Evolutionary conservation across 202 grass and related monocot species (phyloP), one percentile per base, ranked within the genome.

Genomic region (Setaria italica): DNA sequence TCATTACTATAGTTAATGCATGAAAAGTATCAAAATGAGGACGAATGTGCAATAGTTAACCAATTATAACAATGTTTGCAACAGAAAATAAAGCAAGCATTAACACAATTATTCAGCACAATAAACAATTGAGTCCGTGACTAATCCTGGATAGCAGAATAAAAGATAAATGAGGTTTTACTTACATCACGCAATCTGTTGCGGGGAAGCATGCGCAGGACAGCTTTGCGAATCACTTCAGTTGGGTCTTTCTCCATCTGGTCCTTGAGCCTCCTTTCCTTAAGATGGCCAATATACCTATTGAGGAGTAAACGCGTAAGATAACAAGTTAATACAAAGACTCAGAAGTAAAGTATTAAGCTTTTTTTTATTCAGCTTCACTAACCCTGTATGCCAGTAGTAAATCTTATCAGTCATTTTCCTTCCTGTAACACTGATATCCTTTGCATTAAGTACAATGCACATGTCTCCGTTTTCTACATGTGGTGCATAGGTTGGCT

Each of bases 381-480:
- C 89, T 89, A 87, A 88, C 97, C 97, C 97, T 67, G 97, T 99
- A 80, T 99, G 97, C 97, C 92, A 99, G 30, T 85, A 93, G 71
- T 99, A 97, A 78, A 97, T 92, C 76, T 99, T 99, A 73, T 97
- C 69, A 4, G 88, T 97, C 94, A 99, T 82, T 87, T 99, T 99
- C 64, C 94, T 92, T 84, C 94, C 97, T 20, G 94, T 97, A 62
- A 97, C 90, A 60, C 87, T 77, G 6, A 96, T 84, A 81, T 99
- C 94, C 79, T 99, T 97, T 58, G 94, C 97, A 87, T 99, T 99
- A 65, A 97, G 77, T 69, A 99, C 90, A 58, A 99, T 51, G 37
- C 97, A 99, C 97, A 99, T 94, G 81, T 99, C 97, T 63, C 97
- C 94, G 59, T 96, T 87, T 90, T 99, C 94, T 57, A 87, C 81